Percentiles rank a stretch among this genome's conserved stretches.
Conservation (phyloP, 2,329 filamentous ascomycete species). For the Cladosporium sp. region DNA sequence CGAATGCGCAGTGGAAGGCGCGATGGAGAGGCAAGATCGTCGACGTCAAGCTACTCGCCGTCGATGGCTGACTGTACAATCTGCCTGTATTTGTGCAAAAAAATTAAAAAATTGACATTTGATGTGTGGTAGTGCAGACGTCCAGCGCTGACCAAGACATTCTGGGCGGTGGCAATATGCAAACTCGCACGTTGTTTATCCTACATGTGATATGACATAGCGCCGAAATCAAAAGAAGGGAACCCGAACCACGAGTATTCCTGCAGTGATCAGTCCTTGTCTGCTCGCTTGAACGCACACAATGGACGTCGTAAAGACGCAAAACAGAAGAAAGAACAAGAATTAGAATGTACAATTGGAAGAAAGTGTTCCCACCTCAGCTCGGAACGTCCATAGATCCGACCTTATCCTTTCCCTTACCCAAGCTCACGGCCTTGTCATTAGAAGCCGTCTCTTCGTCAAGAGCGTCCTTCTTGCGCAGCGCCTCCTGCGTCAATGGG, state of each 20-base stretch:
- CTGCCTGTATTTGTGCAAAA: no score
- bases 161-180: no score
- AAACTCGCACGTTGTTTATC: background rate
- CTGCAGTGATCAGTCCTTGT: background rate
- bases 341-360: background rate
- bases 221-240: no score
- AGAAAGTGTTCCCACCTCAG: background rate
- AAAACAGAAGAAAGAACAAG: background rate
- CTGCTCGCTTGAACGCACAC: slow-evolving; percentile 1
- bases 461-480: slow-evolving; percentile 26
- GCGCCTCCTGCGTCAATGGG: slow-evolving; percentile 28
- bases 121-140: no score
- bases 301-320: background rate
- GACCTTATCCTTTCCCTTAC: background rate
- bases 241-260: background rate
- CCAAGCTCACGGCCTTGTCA: background rate
- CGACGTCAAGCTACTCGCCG: no score
- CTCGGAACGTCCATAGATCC: background rate
- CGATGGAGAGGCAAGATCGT: no score
- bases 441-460: slow-evolving; percentile 16
- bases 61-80: no score
- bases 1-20: no score
- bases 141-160: no score
- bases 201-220: background rate
- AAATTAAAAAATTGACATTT: no score